Percentiles rank a stretch among this genome's conserved stretches.
phyloP scores from a whole-genome alignment of 805 yeast species.

The Cyberlindnera mycetangii region DNA sequence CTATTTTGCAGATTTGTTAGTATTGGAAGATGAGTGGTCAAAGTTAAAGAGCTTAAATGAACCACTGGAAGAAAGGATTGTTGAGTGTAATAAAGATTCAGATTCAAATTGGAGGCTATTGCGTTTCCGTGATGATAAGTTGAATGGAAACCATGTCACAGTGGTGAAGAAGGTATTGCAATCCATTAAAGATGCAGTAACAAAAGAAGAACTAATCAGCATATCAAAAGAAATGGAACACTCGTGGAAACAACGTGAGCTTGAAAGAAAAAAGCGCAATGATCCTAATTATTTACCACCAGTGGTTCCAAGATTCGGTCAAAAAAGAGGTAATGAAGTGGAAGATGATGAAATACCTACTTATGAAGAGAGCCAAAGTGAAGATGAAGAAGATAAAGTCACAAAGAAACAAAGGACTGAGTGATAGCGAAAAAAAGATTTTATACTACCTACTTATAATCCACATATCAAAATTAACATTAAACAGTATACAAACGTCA shows the following conservation, averaged over 20 bases:
- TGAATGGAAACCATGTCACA: slow-evolving; percentile 77
- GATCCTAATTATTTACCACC: slow-evolving; percentile 11
- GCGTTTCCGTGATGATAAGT: slow-evolving; percentile 91
- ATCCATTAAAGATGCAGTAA: slow-evolving; percentile 84
- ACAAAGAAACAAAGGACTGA: slow-evolving; percentile 11
- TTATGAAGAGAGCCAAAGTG: slow-evolving; percentile 4
- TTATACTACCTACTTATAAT: not conserved
- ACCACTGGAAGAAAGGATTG: slow-evolving; percentile 86
- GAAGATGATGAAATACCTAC: slow-evolving; percentile 11
- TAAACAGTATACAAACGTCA: not conserved
- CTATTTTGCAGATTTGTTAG: slow-evolving; percentile 60
- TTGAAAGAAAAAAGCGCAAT: slow-evolving; percentile 18
- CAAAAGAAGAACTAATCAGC: slow-evolving; percentile 67
- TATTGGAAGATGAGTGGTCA: slow-evolving; percentile 79
- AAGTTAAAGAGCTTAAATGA: slow-evolving; percentile 63
- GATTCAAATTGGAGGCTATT: slow-evolving; percentile 72
- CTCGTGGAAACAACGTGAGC: slow-evolving; percentile 61
- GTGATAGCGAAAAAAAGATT: too few species aligned
- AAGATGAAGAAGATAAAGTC: slow-evolving; percentile 3
- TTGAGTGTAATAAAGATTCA: slow-evolving; percentile 72
- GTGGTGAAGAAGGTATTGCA: slow-evolving; percentile 81
- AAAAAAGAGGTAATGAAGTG: not conserved
- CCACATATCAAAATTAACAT: not conserved
- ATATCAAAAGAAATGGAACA: slow-evolving; percentile 54
- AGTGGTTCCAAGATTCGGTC: not conserved